Base-by-base conservation (phyloP, 2,329 filamentous ascomycete species). In the Alternaria atra region DNA sequence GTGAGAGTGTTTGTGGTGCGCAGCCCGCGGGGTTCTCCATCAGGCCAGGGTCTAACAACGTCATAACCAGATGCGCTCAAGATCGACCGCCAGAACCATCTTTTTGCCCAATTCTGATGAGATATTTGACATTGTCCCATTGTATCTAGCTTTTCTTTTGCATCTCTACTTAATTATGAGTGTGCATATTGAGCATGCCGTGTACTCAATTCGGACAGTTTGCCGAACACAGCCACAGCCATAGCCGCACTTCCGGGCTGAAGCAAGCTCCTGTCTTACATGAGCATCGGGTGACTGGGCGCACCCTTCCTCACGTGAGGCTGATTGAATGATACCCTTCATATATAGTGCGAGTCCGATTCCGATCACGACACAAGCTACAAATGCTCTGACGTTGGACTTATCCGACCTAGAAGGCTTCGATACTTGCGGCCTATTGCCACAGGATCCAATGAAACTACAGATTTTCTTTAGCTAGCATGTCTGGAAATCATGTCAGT, bases 391-490 rank as follows among this genome's bases (percentile, higher is more conserved):
- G 20, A 13, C 8, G 46, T 37, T 5, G 13, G 6, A 50, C 8
- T n/a, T 3, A 23, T n/a, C 10, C 4, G 32, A 20, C 23, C 25
- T 15, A 8, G 20, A 35, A 50, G 15, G 32, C 13, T 12, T 50
- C 30, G 5, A 40, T 15, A 12, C 10, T 7, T 15, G 34, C 20
- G 20, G 12, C 51, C 27, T 59, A 25, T 20, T 12, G 51, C 52
- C 40, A 17, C 32, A 20, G 20, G 20, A 50, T 27, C 20, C 10
- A 15, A 27, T 15, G 6, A n/a, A 32, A 40, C 55, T 70, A 79
- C 12, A 78, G 63, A 15, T 74, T 71, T 63, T 79, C 71, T 44
- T 78, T 79, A 4, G 77, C 77, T 42, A 79, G 64, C 77, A 79
- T 79, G 46, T 79, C 77, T 79, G 32, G 34, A 30, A 12, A 8